Base-by-base conservation (phyloP, 768 basidiomycete species). In the Boletales sp. region DNA sequence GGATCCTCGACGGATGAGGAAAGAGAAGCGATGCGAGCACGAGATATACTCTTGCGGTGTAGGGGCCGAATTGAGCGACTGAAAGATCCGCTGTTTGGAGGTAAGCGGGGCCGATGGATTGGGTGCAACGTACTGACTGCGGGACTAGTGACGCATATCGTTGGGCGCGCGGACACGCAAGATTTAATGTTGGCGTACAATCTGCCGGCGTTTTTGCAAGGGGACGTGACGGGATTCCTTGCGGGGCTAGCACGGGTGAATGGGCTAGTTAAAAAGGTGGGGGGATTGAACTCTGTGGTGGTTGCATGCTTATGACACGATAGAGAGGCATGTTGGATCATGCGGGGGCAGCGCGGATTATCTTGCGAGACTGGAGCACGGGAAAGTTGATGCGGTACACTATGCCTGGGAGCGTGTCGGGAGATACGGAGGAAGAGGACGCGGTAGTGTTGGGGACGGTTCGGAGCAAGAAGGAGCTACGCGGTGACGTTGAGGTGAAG, bases 151-250 rank as follows among this genome's bases (percentile, higher is more conserved):
- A 67, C 76, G 15, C 77, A 86, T 55, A 80, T 96, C 51, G 75
- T 94, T 19, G 66, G 78, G 34, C 80, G 82, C 25, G 81, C 87
- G 3, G 80, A 79, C 57, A 69, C 78, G 31, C 86, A 94, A 62
- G 94, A 95, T 65, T 74, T 96, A 37, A 94, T 94, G 88, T 69
- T 95, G n/a, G 72, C 84, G 43, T 95, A 94, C 72, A 83, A 78
- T 57, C 73, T 93, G 13, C 89, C 94, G 4, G 89, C 86, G 8
- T 94, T 94, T 65, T 57, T 78, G 9, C 73, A 74, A 40, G 84
- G 86, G 3, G 83, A 94, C 58, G 63, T 77, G 6, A 74, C 75
- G 19, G 83, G 85, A 0, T 94, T 95, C 76, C 74, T 96, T 34
- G 75, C 83, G 21, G 82, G 82, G 41, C 69, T 94, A 36, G 89